Conservation (phyloP, 108 stramenopile genomes). For the Cyclotella cryptica region DNA sequence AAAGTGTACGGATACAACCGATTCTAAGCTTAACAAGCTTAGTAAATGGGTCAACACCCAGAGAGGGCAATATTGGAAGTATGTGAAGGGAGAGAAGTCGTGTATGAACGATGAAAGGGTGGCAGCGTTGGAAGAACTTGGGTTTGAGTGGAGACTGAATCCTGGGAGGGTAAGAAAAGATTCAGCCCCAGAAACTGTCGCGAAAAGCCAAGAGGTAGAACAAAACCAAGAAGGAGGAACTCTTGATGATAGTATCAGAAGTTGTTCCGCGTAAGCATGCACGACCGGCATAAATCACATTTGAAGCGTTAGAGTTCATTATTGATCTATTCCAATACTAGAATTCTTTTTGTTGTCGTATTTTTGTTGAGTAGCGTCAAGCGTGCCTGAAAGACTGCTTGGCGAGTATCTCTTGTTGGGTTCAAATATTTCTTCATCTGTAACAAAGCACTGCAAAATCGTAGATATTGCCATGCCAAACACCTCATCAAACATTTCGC, state of each 20-base stretch:
- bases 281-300: not conserved
- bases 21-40: slow-evolving; percentile 9
- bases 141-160: slow-evolving; percentile 40
- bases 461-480: slow-evolving; percentile 79
- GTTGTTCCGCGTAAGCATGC: too few species aligned
- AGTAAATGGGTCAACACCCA: slow-evolving; percentile 38
- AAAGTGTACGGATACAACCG: slow-evolving; percentile 2
- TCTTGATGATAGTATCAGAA: too few species aligned
- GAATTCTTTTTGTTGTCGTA: slow-evolving; percentile 15
- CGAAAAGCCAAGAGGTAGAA: not conserved
- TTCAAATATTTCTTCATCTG: slow-evolving; percentile 89
- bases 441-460: slow-evolving; percentile 81
- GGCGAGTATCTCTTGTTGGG: slow-evolving; percentile 57
- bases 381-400: slow-evolving; percentile 24
- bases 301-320: not conserved
- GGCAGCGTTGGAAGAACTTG: slow-evolving; percentile 27
- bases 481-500: slow-evolving; percentile 76
- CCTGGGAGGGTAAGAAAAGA: not conserved
- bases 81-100: slow-evolving; percentile 25
- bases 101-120: slow-evolving; percentile 30
- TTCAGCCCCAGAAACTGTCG: not conserved
- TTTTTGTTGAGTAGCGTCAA: slow-evolving; percentile 30
- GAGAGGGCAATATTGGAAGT: slow-evolving; percentile 20
- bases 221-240: not conserved
- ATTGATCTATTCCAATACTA: not conserved